Evolutionary conservation across 2,329 filamentous ascomycete species (phyloP), one percentile per base, ranked within the genome.

Genomic region (Cladophialophora chaetospira): DNA sequence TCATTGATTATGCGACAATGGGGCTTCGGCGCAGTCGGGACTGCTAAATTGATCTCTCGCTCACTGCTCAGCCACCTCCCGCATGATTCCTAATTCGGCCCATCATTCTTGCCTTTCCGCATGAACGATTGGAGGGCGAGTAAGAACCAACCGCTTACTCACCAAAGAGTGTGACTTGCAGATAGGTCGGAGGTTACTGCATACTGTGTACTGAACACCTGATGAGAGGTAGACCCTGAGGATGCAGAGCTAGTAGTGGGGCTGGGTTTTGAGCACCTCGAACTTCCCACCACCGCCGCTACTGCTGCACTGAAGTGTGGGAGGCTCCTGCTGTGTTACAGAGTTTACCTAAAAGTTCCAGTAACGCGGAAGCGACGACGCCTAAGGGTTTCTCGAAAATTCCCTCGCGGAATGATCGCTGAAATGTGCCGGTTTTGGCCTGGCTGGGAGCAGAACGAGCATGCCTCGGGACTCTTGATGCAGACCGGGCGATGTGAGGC

Each of bases 1-100:
- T 42, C 48, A 42, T 51, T 51, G 35, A 51, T 51, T 51, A 51
- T 42, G 48, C 17, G 35, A 51, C 15, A 23, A 25, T 13, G 48
- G 42, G 23, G 42, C n/a, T 44, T 28, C 48, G 48, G 48, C 35
- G 48, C 36, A 13, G 48, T 43, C 48, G 48, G 48, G 21, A 51
- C 26, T 17, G 48, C 28, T 25, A 38, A 21, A 25, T n/a, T 21
- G 35, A 42, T 19, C 6, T 35, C 19, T 36, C n/a, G 10, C 47
- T 50, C 47, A 50, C 47, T 19, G 31, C 33, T 15, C 25, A 23
- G 19, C 23, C 25, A 36, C 21, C n/a, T 42, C 35, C 48, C 35
- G 48, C 48, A 13, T 13, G 2, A 8, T 29, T n/a, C 35, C 48
- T 33, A 51, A 31, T 28, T 42, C 48, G 48, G 48, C 48, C 31